Conservation (phyloP, 768 basidiomycete species). For the Suillus cothurnatus region DNA sequence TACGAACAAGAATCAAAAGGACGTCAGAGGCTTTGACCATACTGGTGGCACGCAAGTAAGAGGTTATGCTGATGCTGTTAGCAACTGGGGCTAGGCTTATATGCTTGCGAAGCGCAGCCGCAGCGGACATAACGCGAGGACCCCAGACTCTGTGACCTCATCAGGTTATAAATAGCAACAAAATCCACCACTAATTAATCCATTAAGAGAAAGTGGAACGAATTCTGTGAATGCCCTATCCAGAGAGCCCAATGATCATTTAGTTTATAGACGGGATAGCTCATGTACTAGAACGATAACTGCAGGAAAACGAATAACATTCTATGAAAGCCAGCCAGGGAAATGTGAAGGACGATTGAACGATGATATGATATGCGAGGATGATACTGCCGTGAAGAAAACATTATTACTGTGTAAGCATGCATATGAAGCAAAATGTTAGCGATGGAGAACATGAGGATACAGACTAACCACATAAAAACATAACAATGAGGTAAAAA, state of each 20-base stretch:
- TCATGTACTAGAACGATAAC: slow-evolving; percentile 6
- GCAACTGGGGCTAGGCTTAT: slow-evolving; percentile 1
- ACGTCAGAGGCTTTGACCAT: slow-evolving; percentile 71
- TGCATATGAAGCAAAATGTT: slow-evolving; percentile 7
- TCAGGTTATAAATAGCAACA: background rate
- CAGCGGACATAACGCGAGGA: background rate
- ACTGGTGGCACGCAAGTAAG: background rate
- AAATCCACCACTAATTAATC: no score
- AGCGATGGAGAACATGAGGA: slow-evolving; percentile 2
- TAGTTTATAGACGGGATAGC: slow-evolving; percentile 5
- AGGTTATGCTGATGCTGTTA: background rate
- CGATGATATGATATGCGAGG: slow-evolving; percentile 8
- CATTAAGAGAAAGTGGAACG: background rate
- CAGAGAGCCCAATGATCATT: slow-evolving; percentile 2
- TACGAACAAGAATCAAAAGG: slow-evolving; percentile 72
- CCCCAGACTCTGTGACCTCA: background rate
- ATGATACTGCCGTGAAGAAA: slow-evolving; percentile 4
- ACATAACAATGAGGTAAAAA: slow-evolving; percentile 5
- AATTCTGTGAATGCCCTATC: background rate
- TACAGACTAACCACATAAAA: background rate
- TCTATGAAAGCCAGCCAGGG: background rate
- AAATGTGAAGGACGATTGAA: slow-evolving; percentile 3
- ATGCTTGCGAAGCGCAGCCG: background rate
- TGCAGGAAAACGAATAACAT: slow-evolving; percentile 7
- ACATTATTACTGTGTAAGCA: background rate